A percentile compares a stretch with the other conserved stretches of the same genome.
These are phyloP conservation scores for Alternaria solani DNA, from an alignment of 2,329 filamentous ascomycete species.

Conservation along the genomic window DNA sequence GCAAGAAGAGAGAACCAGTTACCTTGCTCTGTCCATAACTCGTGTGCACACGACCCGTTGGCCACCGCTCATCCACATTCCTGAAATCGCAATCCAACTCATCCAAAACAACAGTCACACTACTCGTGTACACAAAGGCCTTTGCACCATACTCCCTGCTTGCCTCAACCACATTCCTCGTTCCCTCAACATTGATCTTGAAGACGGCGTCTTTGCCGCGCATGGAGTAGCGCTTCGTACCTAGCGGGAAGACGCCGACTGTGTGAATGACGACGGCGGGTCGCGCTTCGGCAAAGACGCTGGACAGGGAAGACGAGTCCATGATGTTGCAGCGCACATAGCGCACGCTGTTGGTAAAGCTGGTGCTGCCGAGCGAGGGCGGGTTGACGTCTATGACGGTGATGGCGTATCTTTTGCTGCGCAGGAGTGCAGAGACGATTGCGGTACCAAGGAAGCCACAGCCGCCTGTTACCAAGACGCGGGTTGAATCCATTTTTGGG, in stretches of 20 bases:
- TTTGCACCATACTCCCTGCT: constrained; percentile 74
- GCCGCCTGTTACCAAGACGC: constrained; percentile 58
- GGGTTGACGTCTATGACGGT: constrained; percentile 53
- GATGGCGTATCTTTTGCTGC: constrained; percentile 49
- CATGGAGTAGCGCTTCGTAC: constrained; percentile 51
- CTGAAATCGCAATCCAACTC: constrained; percentile 75
- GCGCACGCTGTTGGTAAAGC: constrained; percentile 34
- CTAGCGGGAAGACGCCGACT: constrained; percentile 62
- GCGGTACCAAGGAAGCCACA: constrained; percentile 57
- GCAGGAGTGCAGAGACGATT: constrained; percentile 51
- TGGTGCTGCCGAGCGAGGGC: constrained; percentile 39
- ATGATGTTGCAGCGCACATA: constrained; percentile 55
- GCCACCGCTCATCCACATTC: constrained; percentile 86
- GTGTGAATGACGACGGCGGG: constrained; percentile 93
- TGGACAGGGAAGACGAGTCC: constrained; percentile 41
- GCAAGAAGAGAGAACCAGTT: constrained; percentile 15
- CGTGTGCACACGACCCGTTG: constrained; percentile 73
- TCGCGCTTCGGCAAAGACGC: constrained; percentile 67
- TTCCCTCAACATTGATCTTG: constrained; percentile 89
- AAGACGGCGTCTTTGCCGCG: constrained; percentile 65
- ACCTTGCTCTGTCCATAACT: constrained; percentile 94
- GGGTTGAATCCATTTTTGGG: constrained; percentile 35
- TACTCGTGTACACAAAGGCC: constrained; percentile 90
- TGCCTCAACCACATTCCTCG: constrained; percentile 77
- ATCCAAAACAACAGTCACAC: constrained; percentile 85